Evolutionary conservation across 2,329 filamentous ascomycete species (phyloP), one percentile per base, ranked within the genome.

Genomic region (Raffaelea ambrosiae): DNA sequence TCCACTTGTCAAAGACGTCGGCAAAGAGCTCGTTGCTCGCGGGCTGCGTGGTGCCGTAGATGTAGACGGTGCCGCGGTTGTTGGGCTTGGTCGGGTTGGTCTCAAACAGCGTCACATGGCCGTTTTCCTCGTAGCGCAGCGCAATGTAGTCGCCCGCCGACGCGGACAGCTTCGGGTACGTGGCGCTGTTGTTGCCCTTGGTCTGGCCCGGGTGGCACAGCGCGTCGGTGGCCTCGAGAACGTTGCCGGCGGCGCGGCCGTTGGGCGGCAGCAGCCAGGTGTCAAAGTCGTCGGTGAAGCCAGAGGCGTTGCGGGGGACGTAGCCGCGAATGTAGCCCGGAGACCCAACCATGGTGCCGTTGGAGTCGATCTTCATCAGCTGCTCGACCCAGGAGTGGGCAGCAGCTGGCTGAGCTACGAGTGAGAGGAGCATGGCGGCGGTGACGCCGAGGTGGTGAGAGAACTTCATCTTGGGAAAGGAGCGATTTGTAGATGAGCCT

Each of bases 341-440:
- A 8, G 74, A 63, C 23, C 85, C 85, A 19, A 82, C 69, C 61
- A 89, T 88, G 31, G 79, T 79, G 47, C 89, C 90, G 57, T 88
- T 85, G 23, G 77, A 63, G 46, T 81, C 78, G 61, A 96, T 81
- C 49, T 81, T 79, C 52, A 73, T 77, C 44, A 91, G 71, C 58
- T 83, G 72, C 66, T 96, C 89, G 43, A 91, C 76, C 90, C 90
- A 96, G 18, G 81, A 84, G 66, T 96, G 91, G 33, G 79, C 83
- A 22, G 55, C 55, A 31, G 59, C 63, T 5, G 59, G 54, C 43
- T 58, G 53, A 4, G 47, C 23, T 20, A 29, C 33, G n/a, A 51
- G 19, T 5, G 39, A 9, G 33, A 43, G 18, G 23, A 50, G 33
- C 19, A 38, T 3, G 22, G 45, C 48, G 18, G 23, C 14, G 31